A percentile compares a stretch with the other conserved stretches of the same genome.
phyloP scores from a whole-genome alignment of 257 asterid genomes.

The Lycium barbarum region DNA sequence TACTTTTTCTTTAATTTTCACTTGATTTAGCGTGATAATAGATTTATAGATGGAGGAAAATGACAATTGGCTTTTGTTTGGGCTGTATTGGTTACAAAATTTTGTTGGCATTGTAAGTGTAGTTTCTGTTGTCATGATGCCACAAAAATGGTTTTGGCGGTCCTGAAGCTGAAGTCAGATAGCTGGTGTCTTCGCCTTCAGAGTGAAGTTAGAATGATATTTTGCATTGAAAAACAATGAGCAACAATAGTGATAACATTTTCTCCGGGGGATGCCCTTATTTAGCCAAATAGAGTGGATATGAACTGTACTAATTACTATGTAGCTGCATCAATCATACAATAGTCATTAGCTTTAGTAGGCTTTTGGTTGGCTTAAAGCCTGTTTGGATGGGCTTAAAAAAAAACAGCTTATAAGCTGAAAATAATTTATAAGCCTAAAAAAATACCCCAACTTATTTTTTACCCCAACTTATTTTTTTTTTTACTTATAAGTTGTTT shows the following conservation, averaged over 20 bases:
- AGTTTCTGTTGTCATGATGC: conserved; percentile 9
- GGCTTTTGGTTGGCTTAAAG: neutral
- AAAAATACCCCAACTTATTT: too few relatives aligned
- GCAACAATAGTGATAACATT: neutral
- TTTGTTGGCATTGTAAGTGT: neutral
- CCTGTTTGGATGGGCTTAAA: too few relatives aligned
- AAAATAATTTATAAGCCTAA: too few relatives aligned
- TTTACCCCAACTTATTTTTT: too few relatives aligned
- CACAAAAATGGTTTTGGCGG: neutral
- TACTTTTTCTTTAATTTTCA: neutral
- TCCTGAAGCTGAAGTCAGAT: neutral
- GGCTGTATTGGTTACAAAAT: neutral
- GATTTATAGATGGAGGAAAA: neutral
- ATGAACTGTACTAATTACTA: neutral
- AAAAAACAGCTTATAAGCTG: too few relatives aligned
- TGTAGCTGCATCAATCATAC: neutral
- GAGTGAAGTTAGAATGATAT: neutral
- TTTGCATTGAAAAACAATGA: neutral
- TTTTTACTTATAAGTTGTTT: too few relatives aligned
- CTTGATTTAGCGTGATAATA: neutral
- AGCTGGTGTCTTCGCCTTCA: neutral
- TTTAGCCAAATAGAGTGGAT: neutral
- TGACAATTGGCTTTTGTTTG: neutral
- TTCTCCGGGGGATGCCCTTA: neutral
- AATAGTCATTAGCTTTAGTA: neutral